Percentiles rank a stretch among this genome's conserved stretches.
Conservation (phyloP, 179 eudicot genomes). For the Sideroxylon spinosum region DNA sequence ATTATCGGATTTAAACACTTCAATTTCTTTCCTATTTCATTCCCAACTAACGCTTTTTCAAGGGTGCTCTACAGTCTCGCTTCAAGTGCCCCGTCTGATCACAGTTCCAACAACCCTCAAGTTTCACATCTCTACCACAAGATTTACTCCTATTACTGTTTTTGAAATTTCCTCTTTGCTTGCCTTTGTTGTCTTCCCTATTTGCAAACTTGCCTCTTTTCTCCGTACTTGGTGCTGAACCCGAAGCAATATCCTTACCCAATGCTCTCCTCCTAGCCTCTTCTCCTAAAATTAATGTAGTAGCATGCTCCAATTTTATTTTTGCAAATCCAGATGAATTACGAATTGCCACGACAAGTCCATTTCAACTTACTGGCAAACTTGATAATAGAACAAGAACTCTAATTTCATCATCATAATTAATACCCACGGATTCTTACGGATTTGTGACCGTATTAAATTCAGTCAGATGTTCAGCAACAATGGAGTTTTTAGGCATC, state of each 20-base stretch:
- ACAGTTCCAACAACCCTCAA: not conserved
- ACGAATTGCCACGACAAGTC: not conserved
- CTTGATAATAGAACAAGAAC: conserved; percentile 10
- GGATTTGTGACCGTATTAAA: not conserved
- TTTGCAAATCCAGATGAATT: not conserved
- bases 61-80: conserved; percentile 3
- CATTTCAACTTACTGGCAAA: not conserved
- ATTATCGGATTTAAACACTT: too few species aligned
- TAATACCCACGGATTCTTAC: not conserved
- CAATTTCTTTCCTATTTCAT: too few species aligned
- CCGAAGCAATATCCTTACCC: not conserved
- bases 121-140: not conserved
- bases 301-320: not conserved
- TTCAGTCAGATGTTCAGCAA: not conserved
- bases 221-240: not conserved
- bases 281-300: not conserved
- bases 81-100: not conserved
- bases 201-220: not conserved
- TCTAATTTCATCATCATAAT: conserved; percentile 14
- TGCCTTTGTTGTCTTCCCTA: not conserved
- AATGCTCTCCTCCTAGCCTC: not conserved
- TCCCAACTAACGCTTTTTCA: too few species aligned
- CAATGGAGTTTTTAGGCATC: not conserved
- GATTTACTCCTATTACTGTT: not conserved
- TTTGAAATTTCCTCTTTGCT: too few species aligned